Percentiles rank a stretch among this genome's conserved stretches.
These are phyloP conservation scores for Solanum pinnatisectum DNA, from an alignment of 257 asterid genomes.

Conservation along the genomic window DNA sequence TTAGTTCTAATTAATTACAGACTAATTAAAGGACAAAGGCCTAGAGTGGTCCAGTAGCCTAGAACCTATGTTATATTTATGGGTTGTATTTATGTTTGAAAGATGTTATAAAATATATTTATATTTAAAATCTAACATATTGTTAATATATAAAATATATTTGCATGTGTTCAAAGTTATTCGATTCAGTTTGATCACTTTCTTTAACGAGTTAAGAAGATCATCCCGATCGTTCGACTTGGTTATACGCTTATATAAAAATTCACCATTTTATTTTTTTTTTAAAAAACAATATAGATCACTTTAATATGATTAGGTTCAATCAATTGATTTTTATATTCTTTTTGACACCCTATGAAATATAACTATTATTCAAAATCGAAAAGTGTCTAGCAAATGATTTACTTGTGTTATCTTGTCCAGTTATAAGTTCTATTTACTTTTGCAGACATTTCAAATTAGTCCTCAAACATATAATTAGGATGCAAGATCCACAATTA, in stretches of 20 bases:
- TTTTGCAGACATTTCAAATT: background rate
- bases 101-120: no score
- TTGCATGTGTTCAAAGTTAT: background rate
- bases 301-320: background rate
- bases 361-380: background rate
- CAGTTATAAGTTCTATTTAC: background rate
- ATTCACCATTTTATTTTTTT: no score
- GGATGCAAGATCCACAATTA: background rate
- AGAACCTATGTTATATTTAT: background rate
- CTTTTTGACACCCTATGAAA: background rate
- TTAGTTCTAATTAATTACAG: background rate
- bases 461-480: background rate
- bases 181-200: background rate
- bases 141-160: no score
- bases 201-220: background rate
- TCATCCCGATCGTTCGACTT: background rate
- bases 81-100: background rate
- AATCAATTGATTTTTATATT: background rate
- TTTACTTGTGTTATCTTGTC: no score
- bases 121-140: no score
- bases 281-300: no score
- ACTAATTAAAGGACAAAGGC: no score
- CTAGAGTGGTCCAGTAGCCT: background rate
- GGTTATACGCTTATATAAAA: no score
- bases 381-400: background rate